Conservation (phyloP, 2,329 filamentous ascomycete species). For the Pseudogymnoascus sp. region DNA sequence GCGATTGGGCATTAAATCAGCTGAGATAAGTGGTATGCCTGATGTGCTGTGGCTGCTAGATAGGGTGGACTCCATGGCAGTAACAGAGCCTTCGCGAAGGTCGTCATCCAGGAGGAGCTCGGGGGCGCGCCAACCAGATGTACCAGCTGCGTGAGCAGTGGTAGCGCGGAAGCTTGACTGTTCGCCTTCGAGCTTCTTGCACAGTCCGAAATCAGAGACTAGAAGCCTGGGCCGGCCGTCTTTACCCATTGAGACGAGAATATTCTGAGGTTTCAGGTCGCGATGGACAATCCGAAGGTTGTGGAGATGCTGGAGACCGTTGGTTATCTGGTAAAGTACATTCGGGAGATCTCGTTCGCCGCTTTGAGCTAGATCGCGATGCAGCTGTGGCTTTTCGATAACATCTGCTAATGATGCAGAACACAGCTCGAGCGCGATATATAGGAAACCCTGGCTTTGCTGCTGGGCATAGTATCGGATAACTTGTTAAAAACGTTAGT, state of each 20-base stretch:
- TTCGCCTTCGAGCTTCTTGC: conserved; percentile 91
- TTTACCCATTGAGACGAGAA: conserved; percentile 71
- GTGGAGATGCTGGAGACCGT: conserved; percentile 83
- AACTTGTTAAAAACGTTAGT: conserved; percentile 44
- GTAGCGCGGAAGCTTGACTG: conserved; percentile 93
- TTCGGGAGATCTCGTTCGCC: conserved; percentile 70
- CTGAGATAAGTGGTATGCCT: conserved; percentile 48
- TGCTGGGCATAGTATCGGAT: conserved; percentile 95
- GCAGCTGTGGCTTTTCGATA: conserved; percentile 65
- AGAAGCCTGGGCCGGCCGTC: conserved; percentile 71
- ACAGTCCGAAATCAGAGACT: conserved; percentile 95
- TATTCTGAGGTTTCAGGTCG: conserved; percentile 96
- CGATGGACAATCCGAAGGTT: conserved; percentile 90
- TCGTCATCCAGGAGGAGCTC: conserved; percentile 83
- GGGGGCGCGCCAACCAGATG: conserved; percentile 91
- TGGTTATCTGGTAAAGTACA: conserved; percentile 81
- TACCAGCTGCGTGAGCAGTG: conserved; percentile 86
- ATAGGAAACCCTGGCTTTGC: conserved; percentile 80
- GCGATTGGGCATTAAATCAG: conserved; percentile 55
- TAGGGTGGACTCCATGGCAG: conserved; percentile 38
- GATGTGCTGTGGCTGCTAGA: conserved; percentile 53
- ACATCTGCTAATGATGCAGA: conserved; percentile 90
- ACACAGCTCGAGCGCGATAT: conserved; percentile 92
- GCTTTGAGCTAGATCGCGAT: conserved; percentile 61
- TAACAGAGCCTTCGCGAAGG: conserved; percentile 41